Evolutionary conservation across 2,329 filamentous ascomycete species (phyloP).

Genomic region (Phaeoacremonium minimum): DNA sequence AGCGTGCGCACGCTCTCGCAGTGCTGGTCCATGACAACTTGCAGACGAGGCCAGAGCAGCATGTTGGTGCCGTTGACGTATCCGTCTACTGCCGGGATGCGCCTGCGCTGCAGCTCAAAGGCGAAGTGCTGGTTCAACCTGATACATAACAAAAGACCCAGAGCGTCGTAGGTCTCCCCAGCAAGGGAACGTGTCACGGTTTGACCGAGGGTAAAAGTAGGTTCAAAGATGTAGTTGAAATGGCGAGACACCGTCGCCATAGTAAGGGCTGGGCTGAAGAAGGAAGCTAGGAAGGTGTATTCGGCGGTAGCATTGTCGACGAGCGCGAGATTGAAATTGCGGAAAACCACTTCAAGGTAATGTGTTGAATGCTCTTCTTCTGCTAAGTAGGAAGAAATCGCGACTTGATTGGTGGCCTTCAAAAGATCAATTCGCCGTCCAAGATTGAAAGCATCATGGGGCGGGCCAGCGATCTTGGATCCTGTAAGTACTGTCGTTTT

Average conservation of each 20-base stretch:
- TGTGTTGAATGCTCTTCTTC: constrained; percentile 85
- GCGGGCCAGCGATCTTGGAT: constrained; percentile 46
- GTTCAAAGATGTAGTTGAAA: constrained; percentile 84
- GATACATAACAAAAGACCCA: constrained; percentile 87
- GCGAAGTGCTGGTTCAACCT: constrained; percentile 90
- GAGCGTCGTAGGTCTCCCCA: constrained; percentile 72
- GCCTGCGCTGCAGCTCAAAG: constrained; percentile 87
- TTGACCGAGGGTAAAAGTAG: constrained; percentile 82
- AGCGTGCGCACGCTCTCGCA: constrained; percentile 75
- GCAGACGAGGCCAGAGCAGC: constrained; percentile 93
- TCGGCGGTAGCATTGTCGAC: constrained; percentile 93
- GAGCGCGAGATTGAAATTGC: constrained; percentile 90
- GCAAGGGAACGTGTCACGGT: constrained; percentile 71
- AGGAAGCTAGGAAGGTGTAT: constrained; percentile 87
- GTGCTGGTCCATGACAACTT: constrained; percentile 89
- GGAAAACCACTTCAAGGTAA: constrained; percentile 85
- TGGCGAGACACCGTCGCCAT: constrained; percentile 76
- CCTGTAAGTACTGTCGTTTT: constrained; percentile 56
- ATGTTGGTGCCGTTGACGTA: constrained; percentile 96
- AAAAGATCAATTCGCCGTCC: constrained; percentile 83
- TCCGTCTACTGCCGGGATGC: constrained; percentile 80
- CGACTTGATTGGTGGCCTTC: constrained; percentile 66
- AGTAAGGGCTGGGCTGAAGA: constrained; percentile 76
- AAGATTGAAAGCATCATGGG: constrained; percentile 84
- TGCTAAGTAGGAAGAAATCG: constrained; percentile 81